Evolutionary conservation across 176 grass and related monocot species (phyloP), one percentile per base, ranked within the genome.

Genomic region (Eremochloa ophiuroides): DNA sequence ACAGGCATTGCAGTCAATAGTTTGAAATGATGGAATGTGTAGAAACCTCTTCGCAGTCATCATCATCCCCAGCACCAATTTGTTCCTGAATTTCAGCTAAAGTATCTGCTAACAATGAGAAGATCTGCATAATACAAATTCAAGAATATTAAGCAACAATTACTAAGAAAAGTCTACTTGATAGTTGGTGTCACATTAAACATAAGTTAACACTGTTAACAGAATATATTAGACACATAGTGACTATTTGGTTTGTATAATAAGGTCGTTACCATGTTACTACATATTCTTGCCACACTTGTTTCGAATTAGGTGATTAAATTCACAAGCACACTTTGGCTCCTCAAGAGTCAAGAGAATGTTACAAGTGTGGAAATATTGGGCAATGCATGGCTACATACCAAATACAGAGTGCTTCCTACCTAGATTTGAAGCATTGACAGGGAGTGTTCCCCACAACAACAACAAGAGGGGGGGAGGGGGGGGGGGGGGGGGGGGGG

Each of bases 21-120:
- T 14, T 37, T 29, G 9, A 53, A 84, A 69, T 67, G 43, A 71
- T 3, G 6, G 74, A 38, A 72, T 50, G 28, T 75, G 29, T 79
- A 80, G 18, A 25, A 88, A 85, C 87, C 76, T 92, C 90, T 86
- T 92, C 84, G 34, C 38, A 77, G 17, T 91, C 65, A 47, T 97
- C 58, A n/a, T 97, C 94, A 80, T 62, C 78, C 29, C 78, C 88
- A 82, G 85, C 90, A 42, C 82, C 56, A 0, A 61, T 69, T 93
- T 94, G 92, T 58, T 98, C 92, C 56, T 89, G 90, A 68, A 98
- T 93, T 83, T 94, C 95, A 86, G 86, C 69, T 62, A 95, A 85
- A 56, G 86, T 85, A 84, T 98, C 95, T 62, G 86, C 83, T 84
- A 98, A 89, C 38, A 98, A 61, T 15, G 88, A 88, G 79, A 93